A percentile compares a stretch with the other conserved stretches of the same genome.
Conservation (phyloP, 2,329 filamentous ascomycete species). For the Aspergillus transmontanensis region DNA sequence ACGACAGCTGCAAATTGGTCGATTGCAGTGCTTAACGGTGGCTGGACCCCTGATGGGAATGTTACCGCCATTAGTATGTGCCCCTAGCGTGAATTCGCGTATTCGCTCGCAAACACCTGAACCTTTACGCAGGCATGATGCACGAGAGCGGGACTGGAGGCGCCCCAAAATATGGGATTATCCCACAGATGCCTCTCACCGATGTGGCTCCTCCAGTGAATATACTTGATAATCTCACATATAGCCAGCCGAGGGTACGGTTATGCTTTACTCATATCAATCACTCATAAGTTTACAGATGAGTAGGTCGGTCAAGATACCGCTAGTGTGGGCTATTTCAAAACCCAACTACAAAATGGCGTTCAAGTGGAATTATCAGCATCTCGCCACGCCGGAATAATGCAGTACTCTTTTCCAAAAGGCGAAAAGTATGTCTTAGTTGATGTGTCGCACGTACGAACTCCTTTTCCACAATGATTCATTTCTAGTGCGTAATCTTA, state of each 20-base stretch:
- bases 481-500: slow-evolving; percentile 8
- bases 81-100: background rate
- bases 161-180: slow-evolving; percentile 42
- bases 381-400: slow-evolving; percentile 64
- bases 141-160: slow-evolving; percentile 54
- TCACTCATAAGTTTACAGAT: background rate
- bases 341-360: slow-evolving; percentile 59
- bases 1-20: slow-evolving; percentile 38
- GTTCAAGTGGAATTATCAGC: slow-evolving; percentile 67
- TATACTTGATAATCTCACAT: slow-evolving; percentile 43
- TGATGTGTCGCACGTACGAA: slow-evolving; percentile 54
- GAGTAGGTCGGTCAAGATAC: slow-evolving; percentile 49
- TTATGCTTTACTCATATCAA: background rate
- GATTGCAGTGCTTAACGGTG: slow-evolving; percentile 44
- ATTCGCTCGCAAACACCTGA: background rate
- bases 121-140: slow-evolving; percentile 35
- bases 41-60: slow-evolving; percentile 52
- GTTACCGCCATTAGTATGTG: slow-evolving; percentile 50
- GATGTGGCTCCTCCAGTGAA: slow-evolving; percentile 44
- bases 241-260: slow-evolving; percentile 60
- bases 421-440: slow-evolving; percentile 62
- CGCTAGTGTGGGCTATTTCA: slow-evolving; percentile 66
- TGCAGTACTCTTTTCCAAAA: slow-evolving; percentile 63
- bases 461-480: background rate
- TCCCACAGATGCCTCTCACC: slow-evolving; percentile 40